Evolutionary conservation across 495 filamentous ascomycete species (phyloP).

Genomic region (Xylaria cubensis): DNA sequence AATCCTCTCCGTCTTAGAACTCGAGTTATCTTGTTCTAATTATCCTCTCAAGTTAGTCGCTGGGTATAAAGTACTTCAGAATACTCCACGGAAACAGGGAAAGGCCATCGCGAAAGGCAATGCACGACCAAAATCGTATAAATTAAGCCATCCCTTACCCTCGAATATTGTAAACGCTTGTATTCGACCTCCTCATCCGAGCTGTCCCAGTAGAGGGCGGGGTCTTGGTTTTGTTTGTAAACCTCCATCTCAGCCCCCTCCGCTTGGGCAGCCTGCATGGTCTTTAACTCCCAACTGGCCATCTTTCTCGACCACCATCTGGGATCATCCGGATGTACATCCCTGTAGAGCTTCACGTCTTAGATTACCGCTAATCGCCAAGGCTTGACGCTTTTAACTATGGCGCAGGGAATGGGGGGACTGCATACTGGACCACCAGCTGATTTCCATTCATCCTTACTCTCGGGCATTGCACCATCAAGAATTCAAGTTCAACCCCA

Average conservation of each 20-base stretch:
- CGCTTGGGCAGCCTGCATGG: not conserved
- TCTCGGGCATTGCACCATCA: conserved; percentile 16
- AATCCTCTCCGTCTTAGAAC: conserved; percentile 13
- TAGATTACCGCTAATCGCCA: not conserved
- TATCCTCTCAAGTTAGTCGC: not conserved
- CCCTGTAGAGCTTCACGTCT: not conserved
- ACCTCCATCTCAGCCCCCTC: not conserved
- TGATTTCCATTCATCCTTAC: not conserved
- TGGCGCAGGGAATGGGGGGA: no score
- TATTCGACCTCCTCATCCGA: not conserved
- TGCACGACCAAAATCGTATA: not conserved
- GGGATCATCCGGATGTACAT: not conserved
- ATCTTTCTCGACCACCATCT: conserved; percentile 2
- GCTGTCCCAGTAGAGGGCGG: no score
- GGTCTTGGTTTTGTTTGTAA: not conserved
- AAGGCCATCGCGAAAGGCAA: not conserved
- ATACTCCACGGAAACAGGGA: not conserved
- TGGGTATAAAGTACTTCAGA: not conserved
- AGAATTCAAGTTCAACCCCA: conserved; percentile 24
- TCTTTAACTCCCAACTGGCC: not conserved
- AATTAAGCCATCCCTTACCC: conserved; percentile 10
- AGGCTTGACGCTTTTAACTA: not conserved
- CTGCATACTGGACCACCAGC: not conserved
- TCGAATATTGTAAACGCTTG: conserved; percentile 9
- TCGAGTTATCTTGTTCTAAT: conserved; percentile 17